Base-by-base conservation (phyloP, 129 eudicot genomes). In the Flaveria brownii region DNA sequence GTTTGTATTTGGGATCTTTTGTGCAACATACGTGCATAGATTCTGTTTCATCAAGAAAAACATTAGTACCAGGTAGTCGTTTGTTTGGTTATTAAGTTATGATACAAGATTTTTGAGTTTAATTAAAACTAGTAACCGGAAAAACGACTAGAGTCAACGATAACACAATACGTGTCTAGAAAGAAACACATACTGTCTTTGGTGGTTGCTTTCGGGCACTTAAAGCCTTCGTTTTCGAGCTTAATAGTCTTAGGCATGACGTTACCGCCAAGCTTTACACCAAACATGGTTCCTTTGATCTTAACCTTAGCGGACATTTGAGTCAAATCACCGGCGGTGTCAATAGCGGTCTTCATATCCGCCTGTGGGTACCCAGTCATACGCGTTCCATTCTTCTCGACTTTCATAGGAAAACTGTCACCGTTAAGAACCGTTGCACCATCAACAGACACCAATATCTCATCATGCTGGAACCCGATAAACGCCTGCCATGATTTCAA, bases 331-430 rank as follows among this genome's bases (percentile, higher is more conserved):
- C 83, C 80, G 0, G 99, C 99, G 1, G 97, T 91, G 0, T 95
- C 99, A 11, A 90, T 87, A 6, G 98, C 91, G 1, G 98, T 93
- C 82, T 82, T 88, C 80, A 93, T 81, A 87, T 90, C 96, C 1
- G 96, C 55, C 82, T 76, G 80, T 0, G 96, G 96, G 16, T 68
- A 89, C 2, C 97, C 97, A 1, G 87, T 92, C 9, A 95, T 28
- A 50, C 68, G 77, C 7, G 96, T 89, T 70, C 93, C 97, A 13
- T 91, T 91, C 59, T 82, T 84, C 51, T 88, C 92, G 0, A 85
- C 87, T 46, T 57, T 54, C 74, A 77, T 51, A 0, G 97, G 99
- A 25, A 86, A 84, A 2, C 84, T 87, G 9, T 86, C 92, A 7
- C 85, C 92, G 14, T 86, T 85, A 5, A 83, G 77, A 30, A 88